A percentile compares a stretch with the other conserved stretches of the same genome.
phyloP scores from a whole-genome alignment of 805 yeast genomes.

The Wickerhamomyces bovis region DNA sequence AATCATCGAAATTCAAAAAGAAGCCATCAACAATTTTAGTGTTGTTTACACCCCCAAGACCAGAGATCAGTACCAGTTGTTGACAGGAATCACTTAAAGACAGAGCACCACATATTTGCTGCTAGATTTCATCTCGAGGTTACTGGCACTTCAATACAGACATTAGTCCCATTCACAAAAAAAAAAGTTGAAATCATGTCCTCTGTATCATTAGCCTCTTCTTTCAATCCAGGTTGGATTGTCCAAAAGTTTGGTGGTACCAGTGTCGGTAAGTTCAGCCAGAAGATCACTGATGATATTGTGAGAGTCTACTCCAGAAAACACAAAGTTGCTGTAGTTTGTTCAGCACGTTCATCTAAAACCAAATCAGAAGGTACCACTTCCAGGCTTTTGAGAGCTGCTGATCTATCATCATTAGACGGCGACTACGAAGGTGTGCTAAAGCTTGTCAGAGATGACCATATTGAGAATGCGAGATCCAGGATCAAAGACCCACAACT shows the following conservation, averaged over 20 bases:
- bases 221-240: constrained; percentile 44
- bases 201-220: constrained; percentile 13
- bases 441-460: constrained; percentile 71
- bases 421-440: constrained; percentile 54
- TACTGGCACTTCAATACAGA: not conserved
- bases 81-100: no score
- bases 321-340: constrained; percentile 83
- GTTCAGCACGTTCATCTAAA: constrained; percentile 89
- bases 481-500: constrained; percentile 42
- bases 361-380: constrained; percentile 96
- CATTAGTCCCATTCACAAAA: no score
- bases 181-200: constrained; percentile 8
- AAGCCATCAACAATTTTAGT: not conserved
- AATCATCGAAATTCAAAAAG: not conserved
- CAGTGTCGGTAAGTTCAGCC: constrained; percentile 91
- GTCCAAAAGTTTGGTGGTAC: constrained; percentile 98
- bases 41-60: no score
- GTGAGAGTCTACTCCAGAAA: constrained; percentile 57
- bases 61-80: no score
- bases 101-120: no score
- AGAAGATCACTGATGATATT: constrained; percentile 77
- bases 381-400: constrained; percentile 75
- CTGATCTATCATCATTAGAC: constrained; percentile 66
- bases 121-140: not conserved
- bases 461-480: constrained; percentile 60